A percentile compares a stretch with the other conserved stretches of the same genome.
These are phyloP conservation scores for Tetradesmus obliquus DNA, from an alignment of 139 green algal genomes.

Conservation along the genomic window DNA sequence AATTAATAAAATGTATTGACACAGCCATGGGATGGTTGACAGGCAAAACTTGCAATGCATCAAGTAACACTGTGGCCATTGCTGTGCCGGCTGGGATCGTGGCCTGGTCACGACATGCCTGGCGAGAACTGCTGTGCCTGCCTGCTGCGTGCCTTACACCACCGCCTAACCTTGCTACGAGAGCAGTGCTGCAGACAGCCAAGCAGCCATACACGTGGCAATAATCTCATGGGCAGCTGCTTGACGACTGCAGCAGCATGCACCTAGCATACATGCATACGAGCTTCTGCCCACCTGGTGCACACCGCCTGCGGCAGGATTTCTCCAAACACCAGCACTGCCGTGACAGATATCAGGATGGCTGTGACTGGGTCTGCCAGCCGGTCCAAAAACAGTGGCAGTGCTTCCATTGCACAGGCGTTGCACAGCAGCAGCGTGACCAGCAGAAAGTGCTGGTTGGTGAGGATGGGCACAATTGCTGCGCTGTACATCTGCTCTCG, in stretches of 20 bases:
- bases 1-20: not conserved
- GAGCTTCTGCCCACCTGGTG: slow-evolving; percentile 72
- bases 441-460: slow-evolving; percentile 66
- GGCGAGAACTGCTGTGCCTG: too few relatives aligned
- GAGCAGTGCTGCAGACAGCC: too few relatives aligned
- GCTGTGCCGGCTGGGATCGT: not conserved
- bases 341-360: slow-evolving; percentile 78
- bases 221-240: not conserved
- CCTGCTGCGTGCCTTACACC: too few relatives aligned
- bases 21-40: not conserved
- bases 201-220: not conserved
- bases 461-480: slow-evolving; percentile 33
- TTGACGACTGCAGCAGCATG: not conserved
- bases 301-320: slow-evolving; percentile 88
- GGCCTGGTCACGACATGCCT: not conserved
- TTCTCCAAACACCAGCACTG: slow-evolving; percentile 92
- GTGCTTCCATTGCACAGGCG: slow-evolving; percentile 69
- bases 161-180: too few relatives aligned
- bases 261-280: not conserved
- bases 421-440: slow-evolving; percentile 82
- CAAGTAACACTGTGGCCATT: not conserved
- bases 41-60: not conserved
- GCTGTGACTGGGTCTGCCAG: slow-evolving; percentile 77
- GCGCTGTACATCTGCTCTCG: slow-evolving; percentile 64
- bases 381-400: slow-evolving; percentile 84